phyloP scores from a whole-genome alignment of 768 basidiomycete species.

The Calocybe indica region DNA sequence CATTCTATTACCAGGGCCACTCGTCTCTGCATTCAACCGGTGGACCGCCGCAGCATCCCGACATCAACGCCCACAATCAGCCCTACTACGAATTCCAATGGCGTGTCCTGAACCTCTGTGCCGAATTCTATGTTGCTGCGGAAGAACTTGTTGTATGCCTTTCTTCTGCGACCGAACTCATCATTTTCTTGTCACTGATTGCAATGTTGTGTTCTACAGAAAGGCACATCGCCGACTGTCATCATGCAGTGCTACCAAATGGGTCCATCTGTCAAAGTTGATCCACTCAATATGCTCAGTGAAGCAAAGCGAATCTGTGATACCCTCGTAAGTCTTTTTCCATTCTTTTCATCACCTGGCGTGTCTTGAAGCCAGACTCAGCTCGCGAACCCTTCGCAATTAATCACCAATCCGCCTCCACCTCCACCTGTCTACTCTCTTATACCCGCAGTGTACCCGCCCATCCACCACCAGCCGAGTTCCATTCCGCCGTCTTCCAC shows the following conservation, averaged over 20 bases:
- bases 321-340: slow-evolving; percentile 46
- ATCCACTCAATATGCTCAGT: slow-evolving; percentile 65
- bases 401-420: slow-evolving; percentile 48
- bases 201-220: slow-evolving; percentile 20
- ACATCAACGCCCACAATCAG: slow-evolving; percentile 61
- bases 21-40: slow-evolving; percentile 11
- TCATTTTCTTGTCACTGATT: slow-evolving; percentile 6
- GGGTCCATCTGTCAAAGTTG: slow-evolving; percentile 62
- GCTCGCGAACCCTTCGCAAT: slow-evolving; percentile 70
- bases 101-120: slow-evolving; percentile 76
- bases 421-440: slow-evolving; percentile 53
- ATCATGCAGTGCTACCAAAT: slow-evolving; percentile 78
- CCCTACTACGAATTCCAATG: slow-evolving; percentile 85
- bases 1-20: slow-evolving; percentile 39
- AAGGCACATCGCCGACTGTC: slow-evolving; percentile 62
- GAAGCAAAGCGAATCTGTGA: slow-evolving; percentile 80
- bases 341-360: slow-evolving; percentile 1
- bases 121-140: slow-evolving; percentile 81
- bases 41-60: slow-evolving; percentile 35
- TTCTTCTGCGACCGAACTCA: slow-evolving; percentile 1
- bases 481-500: slow-evolving; percentile 22
- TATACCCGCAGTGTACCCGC: slow-evolving; percentile 37
- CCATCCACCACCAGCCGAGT: slow-evolving; percentile 18
- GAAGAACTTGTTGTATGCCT: slow-evolving; percentile 74
- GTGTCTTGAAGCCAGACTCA: slow-evolving; percentile 19